Percentiles rank a stretch among this genome's conserved stretches.
These are phyloP conservation scores for Purshia tridentata DNA, from an alignment of 306 rosid species.

Conservation along the genomic window DNA sequence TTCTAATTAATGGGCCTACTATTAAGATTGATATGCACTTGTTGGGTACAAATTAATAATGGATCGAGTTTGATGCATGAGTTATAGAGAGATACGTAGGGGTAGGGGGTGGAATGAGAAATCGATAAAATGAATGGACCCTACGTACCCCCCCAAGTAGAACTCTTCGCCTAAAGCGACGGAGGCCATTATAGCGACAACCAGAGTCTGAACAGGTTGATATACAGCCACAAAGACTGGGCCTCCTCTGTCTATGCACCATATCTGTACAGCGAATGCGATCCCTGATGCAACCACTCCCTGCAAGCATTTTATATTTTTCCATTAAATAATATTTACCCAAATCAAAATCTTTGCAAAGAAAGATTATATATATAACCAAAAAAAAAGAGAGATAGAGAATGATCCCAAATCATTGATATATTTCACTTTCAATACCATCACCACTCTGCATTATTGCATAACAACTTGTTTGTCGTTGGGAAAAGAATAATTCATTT, in stretches of 20 bases:
- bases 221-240: constrained; percentile 97
- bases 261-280: constrained; percentile 97
- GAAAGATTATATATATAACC: neutral
- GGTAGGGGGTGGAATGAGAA: too few species aligned
- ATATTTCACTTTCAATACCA: neutral
- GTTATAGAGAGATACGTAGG: too few species aligned
- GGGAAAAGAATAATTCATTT: too few species aligned
- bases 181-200: constrained; percentile 95
- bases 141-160: constrained; percentile 78
- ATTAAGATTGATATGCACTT: too few species aligned
- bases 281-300: constrained; percentile 99
- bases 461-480: too few species aligned
- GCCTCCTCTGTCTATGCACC: constrained; percentile 99
- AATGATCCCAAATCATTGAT: neutral
- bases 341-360: constrained; percentile 6
- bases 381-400: neutral
- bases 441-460: constrained; percentile 16
- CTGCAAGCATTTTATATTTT: constrained; percentile 33
- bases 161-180: constrained; percentile 91
- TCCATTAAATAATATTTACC: constrained; percentile 1
- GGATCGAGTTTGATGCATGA: too few species aligned
- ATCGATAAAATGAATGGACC: too few species aligned
- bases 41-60: too few species aligned
- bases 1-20: too few species aligned
- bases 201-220: constrained; percentile 98